phyloP scores from a whole-genome alignment of 2,329 filamentous ascomycete species.

The Penicillium sp. region DNA sequence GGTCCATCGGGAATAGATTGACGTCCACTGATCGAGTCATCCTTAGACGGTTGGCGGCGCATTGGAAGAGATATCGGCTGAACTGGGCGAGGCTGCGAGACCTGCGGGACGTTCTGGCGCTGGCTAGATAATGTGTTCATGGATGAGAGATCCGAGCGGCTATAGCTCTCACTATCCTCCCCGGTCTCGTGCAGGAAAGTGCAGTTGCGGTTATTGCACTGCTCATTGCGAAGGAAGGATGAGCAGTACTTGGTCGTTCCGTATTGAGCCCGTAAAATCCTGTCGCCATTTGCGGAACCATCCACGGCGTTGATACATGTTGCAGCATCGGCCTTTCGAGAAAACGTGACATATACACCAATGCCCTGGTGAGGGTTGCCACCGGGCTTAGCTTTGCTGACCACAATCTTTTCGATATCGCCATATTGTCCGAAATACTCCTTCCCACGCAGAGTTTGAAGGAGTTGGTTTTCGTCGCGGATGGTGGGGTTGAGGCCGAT shows the following conservation, averaged over 20 bases:
- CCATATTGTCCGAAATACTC: constrained; percentile 99
- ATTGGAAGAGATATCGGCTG: constrained; percentile 59
- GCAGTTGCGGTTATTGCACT: constrained; percentile 91
- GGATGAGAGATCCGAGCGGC: constrained; percentile 87
- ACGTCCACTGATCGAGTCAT: constrained; percentile 62
- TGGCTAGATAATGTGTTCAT: constrained; percentile 87
- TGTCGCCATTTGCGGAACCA: constrained; percentile 85
- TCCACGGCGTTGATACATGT: constrained; percentile 90
- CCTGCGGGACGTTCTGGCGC: constrained; percentile 59
- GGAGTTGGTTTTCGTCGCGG: constrained; percentile 78
- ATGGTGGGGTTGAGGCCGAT: constrained; percentile 90
- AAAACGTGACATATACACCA: constrained; percentile 97
- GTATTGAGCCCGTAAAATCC: constrained; percentile 70
- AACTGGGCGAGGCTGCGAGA: constrained; percentile 46
- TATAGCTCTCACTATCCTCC: constrained; percentile 97
- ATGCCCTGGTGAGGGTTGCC: constrained; percentile 73
- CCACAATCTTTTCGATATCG: constrained; percentile 97
- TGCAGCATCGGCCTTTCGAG: constrained; percentile 83
- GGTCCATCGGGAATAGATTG: constrained; percentile 72
- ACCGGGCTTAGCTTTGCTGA: constrained; percentile 87
- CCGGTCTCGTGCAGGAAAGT: constrained; percentile 98
- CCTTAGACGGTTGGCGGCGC: constrained; percentile 69
- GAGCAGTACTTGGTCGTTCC: constrained; percentile 99
- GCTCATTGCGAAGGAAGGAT: constrained; percentile 89
- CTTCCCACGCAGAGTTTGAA: constrained; percentile 82